Base-by-base conservation (phyloP, 306 rosid genomes). In the Trifolium repens region DNA sequence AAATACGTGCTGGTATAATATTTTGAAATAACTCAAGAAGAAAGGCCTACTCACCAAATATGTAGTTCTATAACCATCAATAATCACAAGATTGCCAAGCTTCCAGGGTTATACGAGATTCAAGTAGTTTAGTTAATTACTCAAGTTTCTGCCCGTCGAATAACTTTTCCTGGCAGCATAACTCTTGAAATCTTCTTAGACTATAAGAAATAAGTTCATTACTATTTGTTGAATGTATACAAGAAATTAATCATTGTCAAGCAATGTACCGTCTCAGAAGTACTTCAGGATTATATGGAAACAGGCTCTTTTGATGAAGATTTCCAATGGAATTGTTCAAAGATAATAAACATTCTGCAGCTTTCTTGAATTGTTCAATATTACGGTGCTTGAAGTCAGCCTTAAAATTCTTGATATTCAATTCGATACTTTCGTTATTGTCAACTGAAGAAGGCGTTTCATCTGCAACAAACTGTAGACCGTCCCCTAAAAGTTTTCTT, bases 261-360 rank as follows among this genome's bases (percentile, higher is more conserved):
- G 79, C 71, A 53, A 72, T 81, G 2, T 76, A 85, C 97, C 90
- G 88, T 52, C 72, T 89, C 86, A 92, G 64, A 81, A 92, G 96
- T 52, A 78, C 93, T 52, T 77, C 76, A 9, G 93, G 96, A 73
- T 92, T 87, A 88, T 92, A 92, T 14, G 97, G 96, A 85, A 94
- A 94, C 71, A 94, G 76, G 79, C 86, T 79, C 86, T 94, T 92
- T 55, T 71, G 85, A 75, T 91, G 87, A 79, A 91, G 98, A 86
- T 85, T 87, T 69, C 84, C 90, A 65, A 94, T 84, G 42, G 98
- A 94, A 84, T 34, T 81, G 78, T 79, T 87, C 76, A 94, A 82
- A 30, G 89, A 84, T 74, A 87, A 83, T 77, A 94, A 84, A 80
- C 98, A 94, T 67, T 80, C 82, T 75, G 80, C 74, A 72, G 91